These are phyloP conservation scores for Adenanthera pavonina DNA, from an alignment of 306 rosid species.

Conservation along the genomic window DNA sequence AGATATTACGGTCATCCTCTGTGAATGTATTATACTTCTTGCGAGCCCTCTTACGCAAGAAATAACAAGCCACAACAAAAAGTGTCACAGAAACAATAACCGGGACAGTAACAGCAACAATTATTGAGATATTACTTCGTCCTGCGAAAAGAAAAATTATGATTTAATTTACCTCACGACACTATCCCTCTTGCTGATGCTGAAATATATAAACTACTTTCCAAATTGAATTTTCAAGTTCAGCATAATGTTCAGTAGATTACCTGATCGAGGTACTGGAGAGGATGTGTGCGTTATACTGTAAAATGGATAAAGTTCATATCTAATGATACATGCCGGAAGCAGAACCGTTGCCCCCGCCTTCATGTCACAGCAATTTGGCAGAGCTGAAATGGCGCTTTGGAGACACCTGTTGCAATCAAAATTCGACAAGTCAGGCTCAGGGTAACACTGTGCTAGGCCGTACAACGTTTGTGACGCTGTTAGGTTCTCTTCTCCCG, in stretches of 20 bases:
- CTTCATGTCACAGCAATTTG: neutral
- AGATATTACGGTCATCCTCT: slow-evolving; percentile 46
- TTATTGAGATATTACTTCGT: slow-evolving; percentile 30
- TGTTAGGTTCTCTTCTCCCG: slow-evolving; percentile 27
- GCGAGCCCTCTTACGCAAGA: slow-evolving; percentile 48
- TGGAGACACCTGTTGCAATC: neutral
- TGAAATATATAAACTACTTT: no score
- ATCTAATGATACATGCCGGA: slow-evolving; percentile 12
- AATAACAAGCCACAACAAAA: slow-evolving; percentile 40
- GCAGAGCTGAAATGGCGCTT: slow-evolving; percentile 1
- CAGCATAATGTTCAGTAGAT: neutral
- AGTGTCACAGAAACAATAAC: slow-evolving; percentile 38
- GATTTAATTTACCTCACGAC: neutral
- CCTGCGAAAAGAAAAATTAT: slow-evolving; percentile 37
- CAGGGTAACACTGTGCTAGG: neutral
- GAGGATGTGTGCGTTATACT: neutral
- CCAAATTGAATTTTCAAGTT: no score
- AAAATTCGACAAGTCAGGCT: neutral
- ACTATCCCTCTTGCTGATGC: no score
- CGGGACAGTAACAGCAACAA: slow-evolving; percentile 47
- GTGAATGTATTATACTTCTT: slow-evolving; percentile 22
- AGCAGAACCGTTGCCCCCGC: neutral
- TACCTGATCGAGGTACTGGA: neutral
- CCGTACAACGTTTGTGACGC: slow-evolving; percentile 13
- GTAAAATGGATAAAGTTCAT: slow-evolving; percentile 9